These are phyloP conservation scores for Cudoniella acicularis DNA, from an alignment of 495 filamentous ascomycete species.

Conservation along the genomic window DNA sequence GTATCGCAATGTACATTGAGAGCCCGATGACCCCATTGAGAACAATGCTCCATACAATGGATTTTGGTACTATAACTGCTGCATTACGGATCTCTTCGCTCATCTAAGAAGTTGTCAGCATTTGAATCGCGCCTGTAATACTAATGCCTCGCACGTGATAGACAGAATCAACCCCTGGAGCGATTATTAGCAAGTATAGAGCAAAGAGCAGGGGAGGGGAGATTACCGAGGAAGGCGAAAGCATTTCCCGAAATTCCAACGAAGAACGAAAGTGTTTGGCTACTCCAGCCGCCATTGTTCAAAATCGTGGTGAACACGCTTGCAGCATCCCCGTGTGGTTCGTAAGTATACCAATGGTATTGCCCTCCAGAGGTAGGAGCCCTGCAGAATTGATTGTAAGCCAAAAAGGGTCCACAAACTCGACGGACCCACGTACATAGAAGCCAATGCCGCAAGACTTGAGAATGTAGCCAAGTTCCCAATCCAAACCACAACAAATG, in stretches of 20 bases:
- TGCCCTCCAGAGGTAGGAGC: too few relatives aligned
- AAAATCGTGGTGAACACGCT: not conserved
- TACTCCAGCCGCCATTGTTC: not conserved
- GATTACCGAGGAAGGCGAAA: not conserved
- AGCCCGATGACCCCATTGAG: not conserved
- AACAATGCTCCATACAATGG: not conserved
- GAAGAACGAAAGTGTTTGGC: not conserved
- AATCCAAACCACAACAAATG: not conserved
- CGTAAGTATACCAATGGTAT: slow-evolving; percentile 32
- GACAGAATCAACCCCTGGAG: not conserved
- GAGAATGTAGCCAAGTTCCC: not conserved
- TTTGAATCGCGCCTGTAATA: not conserved
- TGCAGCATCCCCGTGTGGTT: not conserved
- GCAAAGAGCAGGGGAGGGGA: not conserved
- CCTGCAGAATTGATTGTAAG: too few relatives aligned
- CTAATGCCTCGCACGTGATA: not conserved
- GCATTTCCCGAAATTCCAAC: not conserved
- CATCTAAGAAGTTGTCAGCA: not conserved
- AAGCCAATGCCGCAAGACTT: not conserved
- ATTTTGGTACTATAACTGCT: slow-evolving; percentile 4
- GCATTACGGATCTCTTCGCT: slow-evolving; percentile 6
- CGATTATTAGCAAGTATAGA: not conserved
- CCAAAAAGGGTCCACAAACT: too few relatives aligned
- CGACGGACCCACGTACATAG: too few relatives aligned
- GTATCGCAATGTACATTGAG: not conserved